A percentile compares a stretch with the other conserved stretches of the same genome.
Evolutionary conservation across 805 yeast species (phyloP).

Genomic region (Candida pseudofarinosa): DNA sequence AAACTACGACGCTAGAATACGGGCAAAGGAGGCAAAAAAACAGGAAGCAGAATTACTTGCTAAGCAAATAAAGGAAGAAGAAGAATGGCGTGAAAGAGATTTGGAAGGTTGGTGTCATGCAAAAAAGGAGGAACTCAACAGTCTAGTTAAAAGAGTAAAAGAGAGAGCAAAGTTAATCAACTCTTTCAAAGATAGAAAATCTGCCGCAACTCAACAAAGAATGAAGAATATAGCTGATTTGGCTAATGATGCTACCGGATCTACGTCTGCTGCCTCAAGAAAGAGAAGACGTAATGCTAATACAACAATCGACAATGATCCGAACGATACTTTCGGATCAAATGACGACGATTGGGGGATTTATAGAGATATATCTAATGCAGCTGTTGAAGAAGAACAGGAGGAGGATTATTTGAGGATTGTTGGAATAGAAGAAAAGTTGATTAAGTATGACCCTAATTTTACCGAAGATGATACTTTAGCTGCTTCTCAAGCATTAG

Average conservation of each 20-base stretch:
- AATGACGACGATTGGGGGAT: conserved; percentile 95
- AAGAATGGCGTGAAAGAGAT: conserved; percentile 72
- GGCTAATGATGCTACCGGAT: conserved; percentile 64
- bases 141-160: conserved; percentile 55
- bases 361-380: conserved; percentile 75
- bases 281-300: conserved; percentile 43
- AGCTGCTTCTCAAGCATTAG: conserved; percentile 63
- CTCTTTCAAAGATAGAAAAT: conserved; percentile 82
- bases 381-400: conserved; percentile 73
- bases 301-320: conserved; percentile 81
- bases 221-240: conserved; percentile 88
- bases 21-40: conserved; percentile 75
- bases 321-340: conserved; percentile 91
- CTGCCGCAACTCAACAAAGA: conserved; percentile 85
- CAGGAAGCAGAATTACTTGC: conserved; percentile 57
- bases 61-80: conserved; percentile 62
- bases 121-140: conserved; percentile 58
- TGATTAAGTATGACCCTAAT: conserved; percentile 77
- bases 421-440: conserved; percentile 63
- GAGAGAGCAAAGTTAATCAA: conserved; percentile 68
- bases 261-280: conserved; percentile 46
- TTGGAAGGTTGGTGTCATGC: conserved; percentile 74
- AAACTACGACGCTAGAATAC: conserved; percentile 80
- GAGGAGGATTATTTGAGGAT: conserved; percentile 67
- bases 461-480: conserved; percentile 83